Conservation (phyloP, 2,329 filamentous ascomycete genomes). For the Xylaria hypoxylon region DNA sequence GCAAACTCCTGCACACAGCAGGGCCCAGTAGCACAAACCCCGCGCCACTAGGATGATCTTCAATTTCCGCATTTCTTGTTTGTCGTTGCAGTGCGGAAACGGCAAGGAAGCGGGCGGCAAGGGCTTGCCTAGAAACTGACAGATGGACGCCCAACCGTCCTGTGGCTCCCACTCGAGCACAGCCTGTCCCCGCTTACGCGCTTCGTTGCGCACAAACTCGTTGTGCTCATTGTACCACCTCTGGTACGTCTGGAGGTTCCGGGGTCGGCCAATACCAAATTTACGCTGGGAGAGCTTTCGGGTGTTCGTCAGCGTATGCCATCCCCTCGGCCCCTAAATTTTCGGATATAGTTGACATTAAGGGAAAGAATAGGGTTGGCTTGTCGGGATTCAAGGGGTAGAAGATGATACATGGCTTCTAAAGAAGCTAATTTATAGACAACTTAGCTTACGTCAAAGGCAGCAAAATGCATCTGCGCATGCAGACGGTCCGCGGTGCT, state of each 20-base stretch:
- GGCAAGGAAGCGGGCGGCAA: conserved; percentile 45
- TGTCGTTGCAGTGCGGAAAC: conserved; percentile 53
- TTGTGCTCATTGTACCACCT: conserved; percentile 30
- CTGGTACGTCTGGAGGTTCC: not conserved
- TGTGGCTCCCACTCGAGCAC: conserved; percentile 51
- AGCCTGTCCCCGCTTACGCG: conserved; percentile 46
- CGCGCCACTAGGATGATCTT: conserved; percentile 19
- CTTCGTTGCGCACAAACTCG: conserved; percentile 47
- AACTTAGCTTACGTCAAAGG: conserved; percentile 11
- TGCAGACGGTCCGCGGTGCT: conserved; percentile 48
- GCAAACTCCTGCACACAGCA: not conserved
- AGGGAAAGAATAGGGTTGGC: not conserved
- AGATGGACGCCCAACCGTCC: conserved; percentile 59
- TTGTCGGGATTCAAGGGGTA: no score
- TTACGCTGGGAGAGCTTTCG: conserved; percentile 1
- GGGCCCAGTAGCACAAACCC: conserved; percentile 4
- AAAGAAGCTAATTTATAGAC: not conserved
- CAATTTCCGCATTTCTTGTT: conserved; percentile 33
- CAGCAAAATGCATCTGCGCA: conserved; percentile 21
- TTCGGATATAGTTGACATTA: not conserved
- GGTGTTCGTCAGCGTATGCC: not conserved
- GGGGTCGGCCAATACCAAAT: not conserved
- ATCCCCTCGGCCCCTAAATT: not conserved
- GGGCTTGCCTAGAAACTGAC: conserved; percentile 54
- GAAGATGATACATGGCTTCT: not conserved